Conservation (phyloP, 225 moss, liverwort and hornwort species). For the Thuidium tamariscinum region DNA sequence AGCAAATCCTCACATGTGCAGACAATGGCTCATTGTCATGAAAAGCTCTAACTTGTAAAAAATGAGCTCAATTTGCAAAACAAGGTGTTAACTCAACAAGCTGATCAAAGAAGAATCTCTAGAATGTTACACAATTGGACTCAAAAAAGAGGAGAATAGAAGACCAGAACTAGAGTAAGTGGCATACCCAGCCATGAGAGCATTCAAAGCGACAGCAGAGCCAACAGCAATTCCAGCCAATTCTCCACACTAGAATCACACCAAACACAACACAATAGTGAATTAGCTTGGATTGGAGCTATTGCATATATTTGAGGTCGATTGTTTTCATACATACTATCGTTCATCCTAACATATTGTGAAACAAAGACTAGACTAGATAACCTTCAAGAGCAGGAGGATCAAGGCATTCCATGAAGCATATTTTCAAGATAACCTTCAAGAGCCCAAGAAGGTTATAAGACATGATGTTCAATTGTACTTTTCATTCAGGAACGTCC, state of each 20-base stretch:
- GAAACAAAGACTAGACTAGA: neutral
- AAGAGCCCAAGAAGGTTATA: neutral
- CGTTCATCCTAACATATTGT: neutral
- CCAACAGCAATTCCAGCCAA: conserved; percentile 80
- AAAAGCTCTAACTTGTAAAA: neutral
- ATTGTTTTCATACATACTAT: neutral
- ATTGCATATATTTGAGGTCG: neutral
- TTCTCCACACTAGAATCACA: conserved; percentile 45
- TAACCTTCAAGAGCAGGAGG: neutral
- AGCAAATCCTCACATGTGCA: neutral
- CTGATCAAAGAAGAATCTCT: neutral
- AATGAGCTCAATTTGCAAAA: neutral
- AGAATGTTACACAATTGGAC: too few species aligned
- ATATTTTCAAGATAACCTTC: neutral
- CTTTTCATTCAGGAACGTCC: neutral
- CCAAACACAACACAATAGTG: neutral
- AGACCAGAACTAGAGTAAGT: neutral
- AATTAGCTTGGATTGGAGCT: neutral
- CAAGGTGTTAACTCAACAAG: too few species aligned
- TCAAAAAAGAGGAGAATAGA: neutral
- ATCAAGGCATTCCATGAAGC: neutral
- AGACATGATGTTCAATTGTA: neutral
- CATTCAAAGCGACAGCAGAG: conserved; percentile 53
- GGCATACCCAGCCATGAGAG: conserved; percentile 61
- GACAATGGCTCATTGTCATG: neutral